Base-by-base conservation (phyloP, 179 eudicot species). In the Dionaea muscipula region DNA sequence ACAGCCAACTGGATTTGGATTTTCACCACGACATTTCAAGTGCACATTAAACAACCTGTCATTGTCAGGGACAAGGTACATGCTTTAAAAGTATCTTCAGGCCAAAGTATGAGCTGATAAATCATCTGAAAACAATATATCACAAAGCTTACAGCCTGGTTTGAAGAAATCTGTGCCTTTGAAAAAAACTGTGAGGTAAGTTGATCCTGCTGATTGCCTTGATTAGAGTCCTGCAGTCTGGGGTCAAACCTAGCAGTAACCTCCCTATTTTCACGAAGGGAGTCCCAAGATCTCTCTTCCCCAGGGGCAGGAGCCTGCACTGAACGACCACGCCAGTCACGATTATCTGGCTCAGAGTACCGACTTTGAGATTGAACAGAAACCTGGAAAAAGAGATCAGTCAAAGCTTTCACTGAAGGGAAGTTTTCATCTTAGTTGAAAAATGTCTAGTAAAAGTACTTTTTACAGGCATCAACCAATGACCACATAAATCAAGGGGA, bases 271-370 rank as follows among this genome's bases (percentile, higher is more conserved):
- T 77, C 95, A 18, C 75, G 78, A 38, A 73, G 60, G 17, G 79
- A 53, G n/a, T 87, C 98, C 96, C 96, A 82, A 26, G 94, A 79
- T 62, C 85, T 84, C 74, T 81, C 96, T 65, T 89, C 95, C 14
- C 66, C 67, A 26, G 86, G 68, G 17, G 81, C 20, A 60, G 84
- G 37, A 22, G 62, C 38, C 62, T 66, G 98, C 2, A 81, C 66
- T 52, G 96, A 52, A 33, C 96, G 82, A 51, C 72, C 84, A 66
- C 95, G 99, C 99, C 99, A 93, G 65, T 89, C 95, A 63, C 99
- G 89, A 47, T 66, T 78, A 67, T 89, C 96, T 39, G 87, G 94
- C 68, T 93, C 96, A 21, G 99, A 40, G 65, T 82, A 83, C 31
- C 96, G 95, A 61, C 24, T 67, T 67, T 65, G 82, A 24, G 80